A percentile compares a stretch with the other conserved stretches of the same genome.
phyloP scores from a whole-genome alignment of 768 basidiomycete genomes.

The Lactifluus volemus region DNA sequence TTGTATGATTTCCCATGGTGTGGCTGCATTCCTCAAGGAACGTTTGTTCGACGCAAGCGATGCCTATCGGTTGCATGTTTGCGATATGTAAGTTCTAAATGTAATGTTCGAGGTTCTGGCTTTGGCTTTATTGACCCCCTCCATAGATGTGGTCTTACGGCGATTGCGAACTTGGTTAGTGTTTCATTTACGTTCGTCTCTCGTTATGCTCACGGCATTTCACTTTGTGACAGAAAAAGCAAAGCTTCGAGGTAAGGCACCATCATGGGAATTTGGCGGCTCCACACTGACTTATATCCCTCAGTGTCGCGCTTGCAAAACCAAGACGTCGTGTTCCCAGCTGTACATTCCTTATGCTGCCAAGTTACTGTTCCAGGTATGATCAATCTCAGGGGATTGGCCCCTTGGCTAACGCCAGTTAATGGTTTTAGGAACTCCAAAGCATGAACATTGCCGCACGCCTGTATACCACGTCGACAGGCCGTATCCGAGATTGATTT shows the following conservation, averaged over 20 bases:
- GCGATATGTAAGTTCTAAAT: constrained; percentile 70
- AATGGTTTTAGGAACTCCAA: constrained; percentile 63
- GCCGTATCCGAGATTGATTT: constrained; percentile 61
- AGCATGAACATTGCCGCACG: constrained; percentile 93
- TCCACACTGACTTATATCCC: background rate
- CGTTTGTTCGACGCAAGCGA: constrained; percentile 90
- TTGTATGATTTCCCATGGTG: constrained; percentile 99
- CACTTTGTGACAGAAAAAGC: constrained; percentile 65
- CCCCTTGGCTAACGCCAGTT: background rate
- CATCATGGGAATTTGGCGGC: background rate
- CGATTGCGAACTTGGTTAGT: constrained; percentile 88
- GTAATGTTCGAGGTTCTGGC: background rate
- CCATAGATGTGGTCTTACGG: constrained; percentile 83
- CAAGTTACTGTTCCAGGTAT: constrained; percentile 89
- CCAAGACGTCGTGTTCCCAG: constrained; percentile 91
- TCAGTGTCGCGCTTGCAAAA: constrained; percentile 88
- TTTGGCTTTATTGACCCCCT: constrained; percentile 15
- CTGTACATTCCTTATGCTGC: constrained; percentile 94
- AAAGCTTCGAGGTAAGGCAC: constrained; percentile 65
- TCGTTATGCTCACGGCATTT: constrained; percentile 4
- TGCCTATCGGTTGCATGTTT: constrained; percentile 90
- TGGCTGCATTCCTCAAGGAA: constrained; percentile 96
- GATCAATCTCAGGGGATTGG: constrained; percentile 17
- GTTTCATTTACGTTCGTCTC: constrained; percentile 15
- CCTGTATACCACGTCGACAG: constrained; percentile 78